Evolutionary conservation across 2,329 filamentous ascomycete genomes (phyloP).

Genomic region (Endoconidiophora laricicola): DNA sequence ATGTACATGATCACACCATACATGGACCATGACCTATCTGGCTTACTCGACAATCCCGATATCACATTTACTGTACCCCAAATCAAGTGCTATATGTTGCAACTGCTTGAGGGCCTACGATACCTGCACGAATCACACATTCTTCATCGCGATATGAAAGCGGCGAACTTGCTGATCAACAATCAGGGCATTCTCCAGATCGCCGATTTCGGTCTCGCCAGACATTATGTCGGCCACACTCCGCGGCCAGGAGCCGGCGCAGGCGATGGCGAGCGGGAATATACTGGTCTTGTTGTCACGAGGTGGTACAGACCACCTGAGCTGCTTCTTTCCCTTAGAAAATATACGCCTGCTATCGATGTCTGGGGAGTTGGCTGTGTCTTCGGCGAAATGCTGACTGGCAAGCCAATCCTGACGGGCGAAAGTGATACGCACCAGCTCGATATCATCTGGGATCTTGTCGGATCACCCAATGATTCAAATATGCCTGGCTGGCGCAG

Average conservation of each 20-base stretch:
- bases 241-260: slow-evolving; percentile 64
- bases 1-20: slow-evolving; percentile 99
- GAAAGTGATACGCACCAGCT: slow-evolving; percentile 81
- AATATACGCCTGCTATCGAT: slow-evolving; percentile 95
- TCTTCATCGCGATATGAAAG: slow-evolving; percentile 96
- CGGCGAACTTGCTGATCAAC: slow-evolving; percentile 90
- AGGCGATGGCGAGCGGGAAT: slow-evolving; percentile 74
- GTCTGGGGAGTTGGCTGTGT: slow-evolving; percentile 99
- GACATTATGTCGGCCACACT: slow-evolving; percentile 75
- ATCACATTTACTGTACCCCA: slow-evolving; percentile 77
- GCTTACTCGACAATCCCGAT: slow-evolving; percentile 83
- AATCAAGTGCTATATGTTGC: slow-evolving; percentile 95
- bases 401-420: slow-evolving; percentile 81
- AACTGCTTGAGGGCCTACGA: slow-evolving; percentile 72
- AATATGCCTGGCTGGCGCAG: slow-evolving; percentile 83
- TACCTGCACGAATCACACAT: slow-evolving; percentile 87
- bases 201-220: slow-evolving; percentile 86
- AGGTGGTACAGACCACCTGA: slow-evolving; percentile 95
- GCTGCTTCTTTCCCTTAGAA: slow-evolving; percentile 68
- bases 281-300: slow-evolving; percentile 92
- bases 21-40: slow-evolving; percentile 98
- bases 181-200: slow-evolving; percentile 90
- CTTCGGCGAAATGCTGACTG: slow-evolving; percentile 92
- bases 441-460: slow-evolving; percentile 82
- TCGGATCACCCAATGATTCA: slow-evolving; percentile 75